Percentiles rank a stretch among this genome's conserved stretches.
Evolutionary conservation across 2,329 filamentous ascomycete genomes (phyloP).

Genomic region (Corinectria fuckeliana): DNA sequence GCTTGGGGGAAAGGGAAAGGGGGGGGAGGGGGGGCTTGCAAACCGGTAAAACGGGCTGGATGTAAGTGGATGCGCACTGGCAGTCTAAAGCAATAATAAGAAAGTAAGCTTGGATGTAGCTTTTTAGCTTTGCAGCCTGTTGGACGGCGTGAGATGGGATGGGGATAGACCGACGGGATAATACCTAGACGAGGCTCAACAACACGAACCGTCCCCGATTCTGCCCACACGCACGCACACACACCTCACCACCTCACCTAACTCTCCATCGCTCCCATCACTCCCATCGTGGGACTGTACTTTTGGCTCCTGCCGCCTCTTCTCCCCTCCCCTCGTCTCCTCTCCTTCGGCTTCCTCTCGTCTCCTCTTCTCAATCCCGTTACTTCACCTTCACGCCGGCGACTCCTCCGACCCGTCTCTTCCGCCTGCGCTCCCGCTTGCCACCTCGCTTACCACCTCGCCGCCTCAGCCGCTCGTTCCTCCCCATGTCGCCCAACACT

Average conservation of each 20-base stretch:
- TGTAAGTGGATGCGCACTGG: too few relatives aligned
- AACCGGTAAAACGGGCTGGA: conserved; percentile 15
- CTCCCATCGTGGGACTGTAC: neutral
- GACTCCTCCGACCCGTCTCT: neutral
- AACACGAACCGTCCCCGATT: conserved; percentile 22
- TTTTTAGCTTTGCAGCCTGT: conserved; percentile 11
- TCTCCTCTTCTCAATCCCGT: neutral
- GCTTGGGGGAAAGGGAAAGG: too few relatives aligned
- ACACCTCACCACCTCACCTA: neutral
- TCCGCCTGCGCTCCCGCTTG: neutral
- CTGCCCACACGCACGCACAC: conserved; percentile 18
- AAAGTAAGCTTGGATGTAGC: too few relatives aligned
- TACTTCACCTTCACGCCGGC: too few relatives aligned
- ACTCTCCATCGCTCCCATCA: neutral
- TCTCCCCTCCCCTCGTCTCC: neutral
- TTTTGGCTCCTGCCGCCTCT: neutral
- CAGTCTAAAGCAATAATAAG: too few relatives aligned
- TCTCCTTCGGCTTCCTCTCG: neutral
- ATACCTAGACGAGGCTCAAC: conserved; percentile 24
- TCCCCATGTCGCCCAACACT: conserved; percentile 28
- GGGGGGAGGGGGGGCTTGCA: conserved; percentile 8
- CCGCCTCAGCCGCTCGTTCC: conserved; percentile 12
- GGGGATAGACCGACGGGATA: too few relatives aligned
- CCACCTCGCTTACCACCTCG: neutral
- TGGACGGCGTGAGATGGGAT: conserved; percentile 8